Evolutionary conservation across 1,139 yeast genomes (phyloP).

Genomic region (Taphrina sp.): DNA sequence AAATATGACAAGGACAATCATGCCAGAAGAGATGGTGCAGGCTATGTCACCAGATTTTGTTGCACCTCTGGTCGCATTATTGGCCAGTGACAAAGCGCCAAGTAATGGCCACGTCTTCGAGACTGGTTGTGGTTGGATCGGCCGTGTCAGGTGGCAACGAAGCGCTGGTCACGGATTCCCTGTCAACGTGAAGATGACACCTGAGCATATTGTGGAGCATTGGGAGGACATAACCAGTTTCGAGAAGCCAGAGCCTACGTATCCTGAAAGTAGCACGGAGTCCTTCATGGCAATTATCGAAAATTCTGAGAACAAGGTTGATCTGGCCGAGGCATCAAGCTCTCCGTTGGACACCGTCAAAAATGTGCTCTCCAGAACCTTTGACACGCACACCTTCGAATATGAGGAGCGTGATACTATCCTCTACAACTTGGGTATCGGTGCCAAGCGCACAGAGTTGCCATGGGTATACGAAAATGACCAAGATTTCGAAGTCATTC

Average conservation of each 20-base stretch:
- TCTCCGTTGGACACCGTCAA: conserved; percentile 40
- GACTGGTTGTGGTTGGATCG: conserved; percentile 91
- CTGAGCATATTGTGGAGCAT: conserved; percentile 69
- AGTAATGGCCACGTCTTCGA: conserved; percentile 67
- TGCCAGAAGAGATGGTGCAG: conserved; percentile 73
- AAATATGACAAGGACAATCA: conserved; percentile 88
- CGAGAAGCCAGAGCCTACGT: conserved; percentile 53
- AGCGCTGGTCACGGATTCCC: conserved; percentile 74
- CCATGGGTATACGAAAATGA: conserved; percentile 77
- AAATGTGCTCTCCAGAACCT: conserved; percentile 36
- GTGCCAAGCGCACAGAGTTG: conserved; percentile 76
- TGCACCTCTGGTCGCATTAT: conserved; percentile 80
- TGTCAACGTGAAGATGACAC: conserved; percentile 54
- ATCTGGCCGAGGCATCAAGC: conserved; percentile 52
- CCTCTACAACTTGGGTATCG: conserved; percentile 84
- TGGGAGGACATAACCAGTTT: conserved; percentile 69
- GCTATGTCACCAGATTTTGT: conserved; percentile 85
- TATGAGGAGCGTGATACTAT: conserved; percentile 72
- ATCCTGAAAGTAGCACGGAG: conserved; percentile 69
- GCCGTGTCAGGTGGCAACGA: conserved; percentile 93
- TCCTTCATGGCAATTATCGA: conserved; percentile 74
- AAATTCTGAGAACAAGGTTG: conserved; percentile 54
- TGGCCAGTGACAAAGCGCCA: conserved; percentile 72
- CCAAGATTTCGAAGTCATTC: conserved; percentile 79
- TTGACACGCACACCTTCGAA: conserved; percentile 49